These are phyloP conservation scores for Verbascum thapsus DNA, from an alignment of 257 asterid genomes.

Conservation along the genomic window DNA sequence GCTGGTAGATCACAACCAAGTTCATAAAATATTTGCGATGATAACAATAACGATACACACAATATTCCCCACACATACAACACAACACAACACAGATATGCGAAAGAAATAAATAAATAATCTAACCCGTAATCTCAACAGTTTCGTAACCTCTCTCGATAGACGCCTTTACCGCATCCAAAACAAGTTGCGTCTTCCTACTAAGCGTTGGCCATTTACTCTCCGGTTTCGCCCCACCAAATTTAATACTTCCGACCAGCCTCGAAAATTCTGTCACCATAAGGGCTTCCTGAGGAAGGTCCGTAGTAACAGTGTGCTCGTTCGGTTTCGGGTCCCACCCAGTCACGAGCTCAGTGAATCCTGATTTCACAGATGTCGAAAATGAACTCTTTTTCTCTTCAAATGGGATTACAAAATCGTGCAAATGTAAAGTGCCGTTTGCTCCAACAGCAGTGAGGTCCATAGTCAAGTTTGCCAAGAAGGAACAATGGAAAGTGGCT, in stretches of 20 bases:
- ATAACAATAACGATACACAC: not conserved
- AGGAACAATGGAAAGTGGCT: conserved; percentile 76
- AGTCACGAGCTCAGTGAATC: conserved; percentile 41
- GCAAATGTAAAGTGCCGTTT: conserved; percentile 50
- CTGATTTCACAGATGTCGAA: conserved; percentile 39
- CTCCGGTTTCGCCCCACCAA: conserved; percentile 52
- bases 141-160: conserved; percentile 59
- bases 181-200: conserved; percentile 71
- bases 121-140: conserved; percentile 44
- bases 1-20: too few species aligned
- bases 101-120: not conserved
- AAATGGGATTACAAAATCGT: conserved; percentile 65
- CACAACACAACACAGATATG: not conserved
- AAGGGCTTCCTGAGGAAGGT: conserved; percentile 76
- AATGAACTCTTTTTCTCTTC: conserved; percentile 51
- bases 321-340: conserved; percentile 59
- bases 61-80: too few species aligned
- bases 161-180: conserved; percentile 75
- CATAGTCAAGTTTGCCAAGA: conserved; percentile 65
- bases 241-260: conserved; percentile 45
- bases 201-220: conserved; percentile 63
- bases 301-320: conserved; percentile 46
- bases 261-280: conserved; percentile 68
- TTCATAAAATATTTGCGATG: too few species aligned
- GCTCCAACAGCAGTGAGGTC: conserved; percentile 60